phyloP scores from a whole-genome alignment of 2,329 filamentous ascomycete genomes.

The Penicillium brevicompactum region DNA sequence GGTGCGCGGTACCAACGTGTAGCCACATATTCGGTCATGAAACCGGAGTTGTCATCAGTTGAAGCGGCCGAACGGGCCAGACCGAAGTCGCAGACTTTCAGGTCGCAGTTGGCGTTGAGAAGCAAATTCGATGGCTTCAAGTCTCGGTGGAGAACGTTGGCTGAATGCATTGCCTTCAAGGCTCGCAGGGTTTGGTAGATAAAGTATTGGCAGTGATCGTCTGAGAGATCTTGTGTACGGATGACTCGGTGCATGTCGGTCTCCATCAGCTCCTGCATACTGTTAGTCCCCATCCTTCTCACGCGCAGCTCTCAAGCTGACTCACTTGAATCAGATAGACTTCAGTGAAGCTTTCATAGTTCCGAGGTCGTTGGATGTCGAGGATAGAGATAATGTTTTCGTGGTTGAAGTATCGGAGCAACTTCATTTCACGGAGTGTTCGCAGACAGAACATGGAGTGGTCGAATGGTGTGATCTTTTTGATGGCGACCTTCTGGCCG shows the following conservation, averaged over 20 bases:
- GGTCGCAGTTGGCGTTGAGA: slow-evolving; percentile 96
- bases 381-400: slow-evolving; percentile 99
- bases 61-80: slow-evolving; percentile 93
- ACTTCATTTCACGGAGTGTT: slow-evolving; percentile 98
- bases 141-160: slow-evolving; percentile 95
- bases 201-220: slow-evolving; percentile 99
- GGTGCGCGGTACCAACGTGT: slow-evolving; percentile 98
- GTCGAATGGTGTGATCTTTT: slow-evolving; percentile 99
- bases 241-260: slow-evolving; percentile 99
- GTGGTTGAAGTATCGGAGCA: slow-evolving; percentile 98
- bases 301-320: background rate
- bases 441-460: slow-evolving; percentile 98
- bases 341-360: slow-evolving; percentile 94
- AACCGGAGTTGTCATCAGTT: slow-evolving; percentile 98
- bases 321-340: slow-evolving; percentile 96
- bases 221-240: slow-evolving; percentile 94
- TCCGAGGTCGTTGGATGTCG: slow-evolving; percentile 96
- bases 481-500: slow-evolving; percentile 97
- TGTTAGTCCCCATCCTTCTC: slow-evolving; percentile 1
- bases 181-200: slow-evolving; percentile 99
- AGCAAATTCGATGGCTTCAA: slow-evolving; percentile 96
- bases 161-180: slow-evolving; percentile 98
- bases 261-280: slow-evolving; percentile 87
- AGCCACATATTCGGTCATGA: slow-evolving; percentile 99
- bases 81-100: slow-evolving; percentile 99